Evolutionary conservation across 495 filamentous ascomycete genomes (phyloP).

Genomic region (Aspergillus affinis): DNA sequence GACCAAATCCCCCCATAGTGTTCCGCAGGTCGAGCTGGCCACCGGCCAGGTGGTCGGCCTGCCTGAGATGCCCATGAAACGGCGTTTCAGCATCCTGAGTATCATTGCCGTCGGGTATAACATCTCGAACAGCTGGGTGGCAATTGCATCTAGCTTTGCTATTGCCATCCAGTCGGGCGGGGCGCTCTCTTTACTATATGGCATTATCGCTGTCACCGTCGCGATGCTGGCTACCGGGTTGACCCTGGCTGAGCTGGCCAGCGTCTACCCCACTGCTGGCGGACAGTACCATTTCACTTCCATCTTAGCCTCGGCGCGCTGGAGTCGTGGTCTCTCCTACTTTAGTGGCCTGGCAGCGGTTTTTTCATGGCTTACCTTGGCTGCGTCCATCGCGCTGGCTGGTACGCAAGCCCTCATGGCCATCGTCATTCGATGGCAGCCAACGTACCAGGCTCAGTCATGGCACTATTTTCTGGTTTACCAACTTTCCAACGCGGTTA

Average conservation of each 20-base stretch:
- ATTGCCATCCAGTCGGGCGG: constrained; percentile 35
- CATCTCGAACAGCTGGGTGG: constrained; percentile 34
- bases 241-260: constrained; percentile 50
- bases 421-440: constrained; percentile 29
- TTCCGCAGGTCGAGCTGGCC: constrained; percentile 18
- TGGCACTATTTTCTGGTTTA: constrained; percentile 45
- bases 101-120: constrained; percentile 38
- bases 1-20: constrained; percentile 8
- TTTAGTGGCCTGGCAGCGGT: constrained; percentile 28
- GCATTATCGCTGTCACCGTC: constrained; percentile 26
- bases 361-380: constrained; percentile 30
- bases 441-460: constrained; percentile 22
- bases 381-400: constrained; percentile 24
- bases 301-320: constrained; percentile 26
- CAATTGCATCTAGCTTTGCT: constrained; percentile 30
- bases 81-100: constrained; percentile 25
- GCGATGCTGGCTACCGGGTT: constrained; percentile 39
- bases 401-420: constrained; percentile 26
- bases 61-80: constrained; percentile 21
- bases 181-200: constrained; percentile 32
- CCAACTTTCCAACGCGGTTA: constrained; percentile 31
- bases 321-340: constrained; percentile 27
- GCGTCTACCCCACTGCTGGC: constrained; percentile 52
- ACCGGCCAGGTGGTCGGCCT: constrained; percentile 23
- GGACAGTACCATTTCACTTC: constrained; percentile 48